Conservation (phyloP, 805 yeast species). For the Wickerhamiella allomyrinae region DNA sequence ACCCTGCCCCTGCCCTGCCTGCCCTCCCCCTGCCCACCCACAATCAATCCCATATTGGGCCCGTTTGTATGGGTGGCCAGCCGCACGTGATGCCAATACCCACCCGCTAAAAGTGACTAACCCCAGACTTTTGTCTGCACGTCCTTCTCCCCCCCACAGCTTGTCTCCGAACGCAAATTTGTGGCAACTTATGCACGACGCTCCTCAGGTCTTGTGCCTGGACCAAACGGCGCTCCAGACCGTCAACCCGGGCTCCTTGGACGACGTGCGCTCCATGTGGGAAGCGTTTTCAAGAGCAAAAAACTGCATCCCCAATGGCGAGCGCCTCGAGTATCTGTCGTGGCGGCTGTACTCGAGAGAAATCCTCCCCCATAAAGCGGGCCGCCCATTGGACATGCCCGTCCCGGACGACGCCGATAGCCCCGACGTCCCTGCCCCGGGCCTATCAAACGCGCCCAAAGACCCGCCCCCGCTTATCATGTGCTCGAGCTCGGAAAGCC, state of each 20-base stretch:
- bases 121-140: not conserved
- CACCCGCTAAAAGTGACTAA: not conserved
- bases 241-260: slow-evolving; percentile 15
- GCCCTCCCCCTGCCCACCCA: too few species aligned
- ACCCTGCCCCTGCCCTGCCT: too few species aligned
- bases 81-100: too few species aligned
- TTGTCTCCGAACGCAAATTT: not conserved
- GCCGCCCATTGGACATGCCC: not conserved
- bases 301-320: slow-evolving; percentile 15
- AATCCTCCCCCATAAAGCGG: slow-evolving; percentile 2
- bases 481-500: slow-evolving; percentile 2
- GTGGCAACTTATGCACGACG: not conserved
- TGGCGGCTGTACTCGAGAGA: slow-evolving; percentile 20
- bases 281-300: slow-evolving; percentile 17
- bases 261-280: slow-evolving; percentile 17
- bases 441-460: not conserved
- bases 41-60: too few species aligned
- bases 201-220: slow-evolving; percentile 14
- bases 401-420: not conserved
- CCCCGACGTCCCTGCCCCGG: too few species aligned
- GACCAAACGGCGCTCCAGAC: slow-evolving; percentile 14
- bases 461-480: slow-evolving; percentile 5
- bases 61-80: too few species aligned
- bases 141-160: not conserved
- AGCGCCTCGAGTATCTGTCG: slow-evolving; percentile 16